phyloP scores from a whole-genome alignment of 1,139 yeast species.

The Martiniozyma asiatica region DNA sequence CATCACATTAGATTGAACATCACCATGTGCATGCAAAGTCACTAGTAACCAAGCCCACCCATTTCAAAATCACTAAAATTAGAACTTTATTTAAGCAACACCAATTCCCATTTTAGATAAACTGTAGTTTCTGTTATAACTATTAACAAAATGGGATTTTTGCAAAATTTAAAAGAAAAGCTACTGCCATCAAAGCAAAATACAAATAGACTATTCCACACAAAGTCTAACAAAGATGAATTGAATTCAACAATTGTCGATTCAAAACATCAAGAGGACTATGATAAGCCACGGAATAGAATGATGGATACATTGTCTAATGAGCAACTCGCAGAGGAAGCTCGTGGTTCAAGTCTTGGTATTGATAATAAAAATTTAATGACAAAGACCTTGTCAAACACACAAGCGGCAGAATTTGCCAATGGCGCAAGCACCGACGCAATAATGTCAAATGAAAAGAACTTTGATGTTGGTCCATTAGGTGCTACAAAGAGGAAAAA shows the following conservation, averaged over 20 bases:
- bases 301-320: conserved; percentile 11
- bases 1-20: no score
- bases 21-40: no score
- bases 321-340: conserved; percentile 6
- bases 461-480: no score
- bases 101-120: no score
- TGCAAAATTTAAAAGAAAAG: conserved; percentile 5
- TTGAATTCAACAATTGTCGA: conserved; percentile 1
- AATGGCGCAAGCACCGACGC: conserved; percentile 1
- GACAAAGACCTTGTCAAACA: conserved; percentile 8
- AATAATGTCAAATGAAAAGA: not conserved
- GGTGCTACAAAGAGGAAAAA: conserved; percentile 1
- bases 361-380: conserved; percentile 3
- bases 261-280: not conserved
- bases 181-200: conserved; percentile 3
- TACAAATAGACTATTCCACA: conserved; percentile 7
- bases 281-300: conserved; percentile 9
- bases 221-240: conserved; percentile 10
- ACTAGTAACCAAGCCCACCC: no score
- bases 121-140: no score
- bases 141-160: conserved; percentile 9
- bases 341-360: not conserved
- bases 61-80: no score
- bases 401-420: conserved; percentile 5
- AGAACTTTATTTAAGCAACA: no score